Evolutionary conservation across 306 rosid genomes (phyloP).

Genomic region (Medicago arabica): DNA sequence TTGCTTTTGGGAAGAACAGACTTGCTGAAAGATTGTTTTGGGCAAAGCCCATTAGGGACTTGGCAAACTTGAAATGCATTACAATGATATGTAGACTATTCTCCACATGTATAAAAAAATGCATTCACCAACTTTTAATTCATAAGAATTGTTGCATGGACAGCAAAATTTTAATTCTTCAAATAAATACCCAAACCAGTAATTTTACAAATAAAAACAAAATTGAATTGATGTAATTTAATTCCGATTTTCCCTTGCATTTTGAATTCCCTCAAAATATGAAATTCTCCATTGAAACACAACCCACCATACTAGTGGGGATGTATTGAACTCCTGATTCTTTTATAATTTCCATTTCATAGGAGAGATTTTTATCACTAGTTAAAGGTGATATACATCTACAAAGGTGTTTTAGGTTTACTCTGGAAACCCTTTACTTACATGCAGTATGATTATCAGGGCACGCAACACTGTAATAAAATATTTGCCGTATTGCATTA

Average conservation of each 20-base stretch:
- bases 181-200: constrained; percentile 9
- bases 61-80: constrained; percentile 12
- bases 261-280: neutral
- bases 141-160: constrained; percentile 23
- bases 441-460: constrained; percentile 1
- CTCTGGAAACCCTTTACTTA: neutral
- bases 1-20: constrained; percentile 8
- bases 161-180: neutral
- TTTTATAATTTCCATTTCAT: neutral
- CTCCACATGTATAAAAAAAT: neutral
- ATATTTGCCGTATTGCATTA: constrained; percentile 34
- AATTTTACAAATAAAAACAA: constrained; percentile 10
- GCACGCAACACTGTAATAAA: neutral
- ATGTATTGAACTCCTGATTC: neutral
- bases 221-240: constrained; percentile 3
- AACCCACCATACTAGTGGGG: constrained; percentile 5
- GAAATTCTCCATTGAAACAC: constrained; percentile 5
- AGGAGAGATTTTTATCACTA: constrained; percentile 10
- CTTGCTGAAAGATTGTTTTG: constrained; percentile 12
- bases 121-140: constrained; percentile 19
- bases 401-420: constrained; percentile 8
- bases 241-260: constrained; percentile 5
- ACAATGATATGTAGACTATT: neutral
- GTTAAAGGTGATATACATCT: constrained; percentile 27
- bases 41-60: neutral